These are phyloP conservation scores for Ceratocystis cubensis DNA, from an alignment of 2,329 filamentous ascomycete species.

Conservation along the genomic window DNA sequence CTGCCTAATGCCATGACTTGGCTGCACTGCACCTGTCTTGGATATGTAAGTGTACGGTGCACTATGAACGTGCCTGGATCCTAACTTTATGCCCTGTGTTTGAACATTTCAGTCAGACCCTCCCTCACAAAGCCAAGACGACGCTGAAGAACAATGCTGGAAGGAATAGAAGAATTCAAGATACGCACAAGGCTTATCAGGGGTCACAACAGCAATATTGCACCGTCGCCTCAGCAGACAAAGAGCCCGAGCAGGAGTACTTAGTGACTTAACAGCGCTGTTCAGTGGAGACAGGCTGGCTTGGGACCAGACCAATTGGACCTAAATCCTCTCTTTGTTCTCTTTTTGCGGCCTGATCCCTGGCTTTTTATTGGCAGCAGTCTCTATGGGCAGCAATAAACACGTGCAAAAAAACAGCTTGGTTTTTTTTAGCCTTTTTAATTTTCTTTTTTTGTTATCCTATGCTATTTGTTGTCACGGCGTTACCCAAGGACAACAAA, in stretches of 20 bases:
- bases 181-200: not conserved
- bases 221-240: not conserved
- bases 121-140: not conserved
- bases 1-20: too few species aligned
- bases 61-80: not conserved
- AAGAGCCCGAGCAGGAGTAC: not conserved
- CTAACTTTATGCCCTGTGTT: not conserved
- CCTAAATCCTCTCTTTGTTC: conserved; percentile 3
- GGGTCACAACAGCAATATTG: not conserved
- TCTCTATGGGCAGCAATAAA: not conserved
- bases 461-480: conserved; percentile 15
- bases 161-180: not conserved
- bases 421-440: not conserved
- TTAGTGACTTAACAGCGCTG: not conserved
- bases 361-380: not conserved
- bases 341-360: conserved; percentile 6
- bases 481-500: conserved; percentile 9
- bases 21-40: too few species aligned
- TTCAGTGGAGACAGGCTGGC: not conserved
- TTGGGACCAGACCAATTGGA: not conserved
- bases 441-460: not conserved
- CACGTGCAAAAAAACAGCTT: not conserved
- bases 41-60: not conserved
- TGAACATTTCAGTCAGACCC: not conserved
- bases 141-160: not conserved